These are phyloP conservation scores for Kwoniella europaea DNA, from an alignment of 768 basidiomycete genomes.

Conservation along the genomic window DNA sequence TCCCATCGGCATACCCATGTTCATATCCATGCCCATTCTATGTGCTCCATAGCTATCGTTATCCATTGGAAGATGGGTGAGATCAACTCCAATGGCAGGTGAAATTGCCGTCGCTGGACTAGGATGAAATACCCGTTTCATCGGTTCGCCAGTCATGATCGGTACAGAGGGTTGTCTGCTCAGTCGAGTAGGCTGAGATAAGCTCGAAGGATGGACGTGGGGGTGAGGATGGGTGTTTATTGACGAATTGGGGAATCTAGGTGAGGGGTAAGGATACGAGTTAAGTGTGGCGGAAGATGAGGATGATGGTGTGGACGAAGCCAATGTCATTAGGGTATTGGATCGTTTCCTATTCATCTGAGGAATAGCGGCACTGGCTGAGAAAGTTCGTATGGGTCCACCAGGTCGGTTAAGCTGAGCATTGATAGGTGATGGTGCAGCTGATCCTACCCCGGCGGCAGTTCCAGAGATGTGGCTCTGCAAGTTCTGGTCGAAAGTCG, in stretches of 20 bases:
- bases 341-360: constrained; percentile 14
- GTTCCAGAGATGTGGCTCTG: background rate
- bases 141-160: constrained; percentile 3
- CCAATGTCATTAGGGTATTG: constrained; percentile 15
- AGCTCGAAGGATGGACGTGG: background rate
- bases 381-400: constrained; percentile 24
- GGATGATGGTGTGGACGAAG: background rate
- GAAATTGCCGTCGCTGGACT: constrained; percentile 23
- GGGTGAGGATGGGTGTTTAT: constrained; percentile 7
- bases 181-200: constrained; percentile 5
- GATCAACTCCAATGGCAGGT: constrained; percentile 9
- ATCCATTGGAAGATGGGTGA: constrained; percentile 3
- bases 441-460: background rate
- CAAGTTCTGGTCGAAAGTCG: constrained; percentile 9
- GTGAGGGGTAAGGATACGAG: constrained; percentile 24
- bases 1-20: constrained; percentile 12
- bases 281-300: constrained; percentile 10
- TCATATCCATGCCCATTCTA: background rate
- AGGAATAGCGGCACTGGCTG: constrained; percentile 18
- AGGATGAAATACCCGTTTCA: constrained; percentile 21
- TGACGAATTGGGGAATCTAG: constrained; percentile 9
- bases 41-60: background rate
- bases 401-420: constrained; percentile 17
- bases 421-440: background rate
- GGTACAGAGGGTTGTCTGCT: constrained; percentile 15